Evolutionary conservation across 2,329 filamentous ascomycete species (phyloP).

Genomic region (Epichloe typhina): DNA sequence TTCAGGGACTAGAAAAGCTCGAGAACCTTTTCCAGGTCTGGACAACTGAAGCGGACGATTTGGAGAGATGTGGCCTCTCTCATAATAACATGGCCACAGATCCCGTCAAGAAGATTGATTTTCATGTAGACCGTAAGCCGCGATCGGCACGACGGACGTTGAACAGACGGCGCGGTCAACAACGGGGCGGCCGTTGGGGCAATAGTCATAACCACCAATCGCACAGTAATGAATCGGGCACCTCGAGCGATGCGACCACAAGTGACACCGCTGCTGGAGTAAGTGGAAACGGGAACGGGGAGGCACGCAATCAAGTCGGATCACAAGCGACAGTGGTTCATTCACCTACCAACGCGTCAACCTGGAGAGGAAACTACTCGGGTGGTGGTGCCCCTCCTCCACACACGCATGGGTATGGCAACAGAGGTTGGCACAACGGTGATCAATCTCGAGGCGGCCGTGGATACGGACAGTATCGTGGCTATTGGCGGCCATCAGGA

Average conservation of each 20-base stretch:
- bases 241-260: background rate
- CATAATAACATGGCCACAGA: conserved; percentile 52
- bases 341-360: background rate
- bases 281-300: background rate
- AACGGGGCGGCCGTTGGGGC: conserved; percentile 11
- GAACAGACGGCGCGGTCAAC: conserved; percentile 13
- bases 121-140: conserved; percentile 40
- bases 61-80: conserved; percentile 40
- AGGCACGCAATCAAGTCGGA: background rate
- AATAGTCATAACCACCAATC: background rate
- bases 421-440: conserved; percentile 4
- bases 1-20: conserved; percentile 38
- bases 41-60: conserved; percentile 46
- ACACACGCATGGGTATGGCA: background rate
- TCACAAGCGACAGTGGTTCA: background rate
- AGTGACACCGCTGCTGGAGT: background rate
- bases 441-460: conserved; percentile 11
- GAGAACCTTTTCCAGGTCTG: conserved; percentile 58
- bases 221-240: background rate
- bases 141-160: conserved; percentile 12
- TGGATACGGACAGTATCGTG: conserved; percentile 2
- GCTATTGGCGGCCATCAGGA: conserved; percentile 2
- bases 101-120: conserved; percentile 53
- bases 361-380: conserved; percentile 3
- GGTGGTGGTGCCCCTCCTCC: background rate